These are phyloP conservation scores for Chaetomium strumarium DNA, from an alignment of 2,329 filamentous ascomycete genomes.

Conservation along the genomic window DNA sequence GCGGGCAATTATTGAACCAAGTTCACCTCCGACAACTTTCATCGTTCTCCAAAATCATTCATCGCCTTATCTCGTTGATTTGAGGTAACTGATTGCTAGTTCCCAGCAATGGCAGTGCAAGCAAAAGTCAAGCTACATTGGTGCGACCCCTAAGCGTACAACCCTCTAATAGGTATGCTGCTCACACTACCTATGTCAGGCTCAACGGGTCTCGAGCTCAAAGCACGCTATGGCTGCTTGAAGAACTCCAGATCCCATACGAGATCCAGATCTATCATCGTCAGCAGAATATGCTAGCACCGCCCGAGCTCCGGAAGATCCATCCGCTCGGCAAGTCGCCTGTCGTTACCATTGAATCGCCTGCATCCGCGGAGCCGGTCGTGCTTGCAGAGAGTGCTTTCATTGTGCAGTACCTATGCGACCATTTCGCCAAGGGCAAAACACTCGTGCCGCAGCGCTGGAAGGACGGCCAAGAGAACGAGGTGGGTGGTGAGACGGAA, in stretches of 20 bases:
- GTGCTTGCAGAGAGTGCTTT: conserved; percentile 76
- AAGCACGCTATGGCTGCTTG: conserved; percentile 78
- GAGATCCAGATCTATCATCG: conserved; percentile 76
- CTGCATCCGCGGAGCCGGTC: conserved; percentile 38
- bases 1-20: too few species aligned
- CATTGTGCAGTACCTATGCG: conserved; percentile 76
- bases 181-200: conserved; percentile 45
- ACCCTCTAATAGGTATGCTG: neutral
- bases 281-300: conserved; percentile 53
- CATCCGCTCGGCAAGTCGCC: conserved; percentile 88
- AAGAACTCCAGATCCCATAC: conserved; percentile 75
- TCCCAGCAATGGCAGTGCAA: conserved; percentile 12
- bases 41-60: neutral
- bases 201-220: conserved; percentile 78
- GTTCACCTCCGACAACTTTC: neutral
- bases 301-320: conserved; percentile 66
- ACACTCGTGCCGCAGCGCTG: conserved; percentile 48
- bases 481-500: conserved; percentile 55
- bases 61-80: neutral
- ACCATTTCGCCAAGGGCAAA: conserved; percentile 48
- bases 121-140: conserved; percentile 19
- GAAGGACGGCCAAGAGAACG: conserved; percentile 52
- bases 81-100: neutral
- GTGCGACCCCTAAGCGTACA: conserved; percentile 1
- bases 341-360: conserved; percentile 57